Evolutionary conservation across 1,284 basidiomycete species (phyloP), one percentile per base, ranked within the genome.

Genomic region (Meira nashicola): DNA sequence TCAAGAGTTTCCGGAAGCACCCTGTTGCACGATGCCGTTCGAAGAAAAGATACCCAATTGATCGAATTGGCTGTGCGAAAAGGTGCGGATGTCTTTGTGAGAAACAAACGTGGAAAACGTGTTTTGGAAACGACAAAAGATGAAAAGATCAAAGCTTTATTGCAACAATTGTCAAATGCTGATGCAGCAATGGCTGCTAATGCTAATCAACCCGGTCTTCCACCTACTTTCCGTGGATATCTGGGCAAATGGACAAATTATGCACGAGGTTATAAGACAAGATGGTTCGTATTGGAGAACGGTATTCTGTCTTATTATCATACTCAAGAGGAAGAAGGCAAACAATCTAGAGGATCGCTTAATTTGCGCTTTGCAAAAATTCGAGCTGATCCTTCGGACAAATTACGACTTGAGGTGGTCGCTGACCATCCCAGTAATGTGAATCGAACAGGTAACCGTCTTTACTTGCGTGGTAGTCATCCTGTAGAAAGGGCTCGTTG

Each of bases 281-380:
- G 94, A 0, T 97, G 93, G 92, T 95, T 97, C 73, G 92, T 96
- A 0, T 83, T 97, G 40, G 86, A 89, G 69, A 86, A 89, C 62
- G 94, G 92, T 5, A 82, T 89, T 38, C 80, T 94, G 11, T 71
- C 68, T 14, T 60, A 94, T 76, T 94, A 92, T 76, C 88, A 89
- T 39, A 88, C 89, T 70, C 90, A 92, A 70, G 91, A 92, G 65
- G 94, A 97, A 72, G 92, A 97, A 79, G 85, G 85, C 10, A 82
- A 93, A 39, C 87, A 91, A 1, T 88, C 87, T 52, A 84, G 94
- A 37, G 93, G 93, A 0, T 89, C 91, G 0, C 91, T 96, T 63
- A 86, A 89, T 1, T 88, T 96, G 86, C 87, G 86, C 66, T 88
- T 85, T 1, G 92, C 90, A 0, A 80, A 83, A 19, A 67, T 80